Evolutionary conservation across 2,329 filamentous ascomycete genomes (phyloP), one percentile per base, ranked within the genome.

Genomic region (Cercospora canescens): DNA sequence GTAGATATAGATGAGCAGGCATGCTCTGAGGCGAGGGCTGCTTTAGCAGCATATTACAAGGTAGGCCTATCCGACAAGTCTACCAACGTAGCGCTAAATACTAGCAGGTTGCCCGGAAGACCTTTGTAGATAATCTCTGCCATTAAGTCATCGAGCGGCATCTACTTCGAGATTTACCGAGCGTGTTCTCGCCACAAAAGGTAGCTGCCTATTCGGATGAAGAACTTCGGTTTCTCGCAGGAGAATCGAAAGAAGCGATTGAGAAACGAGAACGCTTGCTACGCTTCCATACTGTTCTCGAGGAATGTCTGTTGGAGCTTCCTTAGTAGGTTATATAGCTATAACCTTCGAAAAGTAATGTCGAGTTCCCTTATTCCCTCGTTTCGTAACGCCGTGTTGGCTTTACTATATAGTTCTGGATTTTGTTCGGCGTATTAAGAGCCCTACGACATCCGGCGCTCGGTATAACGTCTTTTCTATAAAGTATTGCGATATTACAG

Each of bases 121-220:
- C 45, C 45, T 52, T 52, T 28, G 37, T 52, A 8, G 45, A 52
- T 52, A 52, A 58, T 41, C 30, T 58, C 34, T 58, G 32, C 9
- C 18, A 12, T 39, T 12, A 58, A 28, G 55, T 41, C 18, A 39
- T 58, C 34, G 34, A 58, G 34, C 34, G 34, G 18, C 18, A 58
- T 58, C 14, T 58, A 58, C 55, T 58, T 58, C 55, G 55, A 58
- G 34, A 58, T 24, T 58, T 58, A 41, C 34, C 32, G 32, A 58
- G 55, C 34, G 34, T 58, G 18, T 58, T 58, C 34, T 58, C 34
- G 6, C 34, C 34, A 24, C 11, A 58, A 34, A 58, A 58, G 34
- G 55, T 58, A 35, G 55, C 34, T 41, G 32, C 55, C 18, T 58
- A 58, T 58, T 58, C 34, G 34, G 55, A 58, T 58, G 18, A 58